These are phyloP conservation scores for Candida multigemmis DNA, from an alignment of 805 yeast species.

Conservation along the genomic window DNA sequence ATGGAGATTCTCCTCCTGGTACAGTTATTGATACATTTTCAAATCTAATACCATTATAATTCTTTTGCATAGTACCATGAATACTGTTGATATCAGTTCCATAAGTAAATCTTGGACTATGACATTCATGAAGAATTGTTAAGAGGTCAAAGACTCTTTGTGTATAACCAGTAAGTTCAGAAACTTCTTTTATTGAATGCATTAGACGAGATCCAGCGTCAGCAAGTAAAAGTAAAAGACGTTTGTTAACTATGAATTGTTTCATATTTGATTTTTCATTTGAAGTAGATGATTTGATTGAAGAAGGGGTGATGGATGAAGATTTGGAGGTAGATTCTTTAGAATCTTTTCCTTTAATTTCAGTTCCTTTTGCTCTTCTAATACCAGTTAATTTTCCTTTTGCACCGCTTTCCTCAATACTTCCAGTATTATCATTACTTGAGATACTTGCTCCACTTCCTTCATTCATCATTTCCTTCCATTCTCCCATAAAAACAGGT, in stretches of 20 bases:
- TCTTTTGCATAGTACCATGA: constrained; percentile 71
- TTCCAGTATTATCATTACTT: constrained; percentile 1
- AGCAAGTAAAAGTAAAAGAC: constrained; percentile 82
- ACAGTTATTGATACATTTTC: constrained; percentile 77
- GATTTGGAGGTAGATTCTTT: no score
- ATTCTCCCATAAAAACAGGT: constrained; percentile 66
- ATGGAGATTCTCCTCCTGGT: constrained; percentile 59
- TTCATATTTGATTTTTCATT: constrained; percentile 62
- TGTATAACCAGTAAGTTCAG: constrained; percentile 86
- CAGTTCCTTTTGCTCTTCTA: constrained; percentile 4
- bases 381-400: not conserved
- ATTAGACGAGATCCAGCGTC: constrained; percentile 93
- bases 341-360: no score
- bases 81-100: constrained; percentile 45
- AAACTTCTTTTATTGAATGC: constrained; percentile 88
- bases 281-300: no score
- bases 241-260: constrained; percentile 81
- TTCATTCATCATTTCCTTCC: constrained; percentile 18
- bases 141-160: constrained; percentile 74
- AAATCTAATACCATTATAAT: constrained; percentile 68
- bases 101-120: constrained; percentile 48
- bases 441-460: constrained; percentile 1
- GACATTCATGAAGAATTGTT: constrained; percentile 74
- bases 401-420: not conserved
- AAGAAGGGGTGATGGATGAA: no score